A percentile compares a stretch with the other conserved stretches of the same genome.
Evolutionary conservation across 257 asterid species (phyloP).

Genomic region (Salvia rosmarinus): DNA sequence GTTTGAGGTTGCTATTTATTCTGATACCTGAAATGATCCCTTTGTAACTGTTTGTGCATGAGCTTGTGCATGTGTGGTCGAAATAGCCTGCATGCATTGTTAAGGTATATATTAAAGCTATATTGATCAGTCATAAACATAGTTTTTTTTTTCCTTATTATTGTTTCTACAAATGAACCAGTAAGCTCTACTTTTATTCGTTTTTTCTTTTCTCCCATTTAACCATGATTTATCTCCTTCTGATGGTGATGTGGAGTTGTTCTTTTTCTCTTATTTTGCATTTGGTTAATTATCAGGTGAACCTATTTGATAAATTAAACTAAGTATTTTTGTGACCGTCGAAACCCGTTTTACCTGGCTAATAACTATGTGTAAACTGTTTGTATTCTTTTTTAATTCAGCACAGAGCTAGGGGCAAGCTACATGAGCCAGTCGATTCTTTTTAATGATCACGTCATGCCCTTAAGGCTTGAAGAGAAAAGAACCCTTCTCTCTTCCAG

Average conservation of each 20-base stretch:
- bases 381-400: background rate
- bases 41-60: background rate
- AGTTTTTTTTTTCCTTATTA: background rate
- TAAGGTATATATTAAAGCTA: background rate
- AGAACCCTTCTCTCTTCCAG: background rate
- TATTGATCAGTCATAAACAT: background rate
- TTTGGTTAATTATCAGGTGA: background rate
- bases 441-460: background rate
- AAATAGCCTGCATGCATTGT: background rate
- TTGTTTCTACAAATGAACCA: background rate
- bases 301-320: background rate
- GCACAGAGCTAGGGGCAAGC: background rate
- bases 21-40: background rate
- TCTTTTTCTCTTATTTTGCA: background rate
- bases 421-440: background rate
- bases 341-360: background rate
- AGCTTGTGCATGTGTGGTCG: background rate
- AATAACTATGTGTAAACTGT: background rate
- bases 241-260: background rate
- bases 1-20: constrained; percentile 9
- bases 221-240: background rate
- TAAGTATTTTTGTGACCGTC: background rate
- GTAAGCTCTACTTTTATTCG: background rate
- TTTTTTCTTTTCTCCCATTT: background rate
- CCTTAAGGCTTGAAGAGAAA: background rate